These are phyloP conservation scores for Myrica gale DNA, from an alignment of 306 rosid species.

Conservation along the genomic window DNA sequence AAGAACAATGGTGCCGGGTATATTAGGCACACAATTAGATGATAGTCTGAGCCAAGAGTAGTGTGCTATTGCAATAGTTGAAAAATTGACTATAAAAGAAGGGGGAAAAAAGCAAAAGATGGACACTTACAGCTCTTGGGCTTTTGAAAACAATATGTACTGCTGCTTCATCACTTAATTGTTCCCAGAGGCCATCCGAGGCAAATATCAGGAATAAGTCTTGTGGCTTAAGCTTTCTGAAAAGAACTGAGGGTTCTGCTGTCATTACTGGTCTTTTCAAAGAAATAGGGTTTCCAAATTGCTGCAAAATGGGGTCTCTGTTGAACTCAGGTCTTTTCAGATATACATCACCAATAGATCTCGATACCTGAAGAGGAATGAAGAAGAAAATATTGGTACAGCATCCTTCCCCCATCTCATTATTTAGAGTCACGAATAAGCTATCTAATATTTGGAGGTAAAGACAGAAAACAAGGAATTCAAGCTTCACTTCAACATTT, in stretches of 20 bases:
- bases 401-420: slow-evolving; percentile 24
- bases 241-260: slow-evolving; percentile 83
- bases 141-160: slow-evolving; percentile 79
- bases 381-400: slow-evolving; percentile 9
- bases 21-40: too few species aligned
- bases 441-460: not conserved
- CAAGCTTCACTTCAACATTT: not conserved
- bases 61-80: not conserved
- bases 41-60: not conserved
- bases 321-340: slow-evolving; percentile 81
- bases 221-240: slow-evolving; percentile 63
- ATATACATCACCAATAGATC: slow-evolving; percentile 91
- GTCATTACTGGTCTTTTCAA: slow-evolving; percentile 83
- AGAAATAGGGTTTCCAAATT: slow-evolving; percentile 64
- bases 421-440: slow-evolving; percentile 1
- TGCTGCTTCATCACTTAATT: slow-evolving; percentile 76
- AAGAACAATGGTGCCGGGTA: not conserved
- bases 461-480: not conserved
- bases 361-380: slow-evolving; percentile 64
- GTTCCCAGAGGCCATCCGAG: slow-evolving; percentile 99
- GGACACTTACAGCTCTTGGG: slow-evolving; percentile 84
- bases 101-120: not conserved
- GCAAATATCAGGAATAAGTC: slow-evolving; percentile 92
- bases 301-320: slow-evolving; percentile 71
- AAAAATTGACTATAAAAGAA: not conserved